phyloP scores from a whole-genome alignment of 2,329 filamentous ascomycete species.

The Diplodia intermedia region DNA sequence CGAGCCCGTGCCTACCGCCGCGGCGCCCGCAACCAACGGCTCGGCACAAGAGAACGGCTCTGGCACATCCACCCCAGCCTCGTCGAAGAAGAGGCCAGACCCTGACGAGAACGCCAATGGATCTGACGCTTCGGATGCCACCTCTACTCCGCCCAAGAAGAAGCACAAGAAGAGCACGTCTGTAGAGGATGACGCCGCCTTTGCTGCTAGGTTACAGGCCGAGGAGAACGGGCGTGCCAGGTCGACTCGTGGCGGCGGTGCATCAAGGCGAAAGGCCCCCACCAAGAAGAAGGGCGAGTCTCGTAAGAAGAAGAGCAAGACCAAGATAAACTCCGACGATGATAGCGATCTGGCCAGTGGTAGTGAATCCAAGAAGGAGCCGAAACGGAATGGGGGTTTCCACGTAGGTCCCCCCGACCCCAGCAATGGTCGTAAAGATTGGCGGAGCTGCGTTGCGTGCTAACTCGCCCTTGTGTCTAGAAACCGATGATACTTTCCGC shows the following conservation, averaged over 20 bases:
- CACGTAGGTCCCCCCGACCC: conserved; percentile 63
- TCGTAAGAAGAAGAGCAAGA: conserved; percentile 74
- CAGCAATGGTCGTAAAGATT: background rate
- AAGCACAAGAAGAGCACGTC: conserved; percentile 72
- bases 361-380: conserved; percentile 65
- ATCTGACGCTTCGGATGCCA: conserved; percentile 52
- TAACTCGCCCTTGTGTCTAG: conserved; percentile 38
- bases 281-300: conserved; percentile 67
- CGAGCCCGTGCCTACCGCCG: conserved; percentile 48
- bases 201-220: conserved; percentile 87
- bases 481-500: conserved; percentile 79
- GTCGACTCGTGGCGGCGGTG: conserved; percentile 75
- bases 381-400: conserved; percentile 84
- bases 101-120: conserved; percentile 43
- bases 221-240: conserved; percentile 83
- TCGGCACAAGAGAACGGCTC: conserved; percentile 39
- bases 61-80: conserved; percentile 27
- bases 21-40: conserved; percentile 39
- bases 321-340: conserved; percentile 77
- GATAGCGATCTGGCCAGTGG: conserved; percentile 73
- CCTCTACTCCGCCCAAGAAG: conserved; percentile 55
- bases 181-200: conserved; percentile 81
- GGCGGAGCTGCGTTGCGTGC: background rate
- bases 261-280: conserved; percentile 60
- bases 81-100: conserved; percentile 51